Conservation (phyloP, 2,329 filamentous ascomycete genomes). For the Clonostachys solani region DNA sequence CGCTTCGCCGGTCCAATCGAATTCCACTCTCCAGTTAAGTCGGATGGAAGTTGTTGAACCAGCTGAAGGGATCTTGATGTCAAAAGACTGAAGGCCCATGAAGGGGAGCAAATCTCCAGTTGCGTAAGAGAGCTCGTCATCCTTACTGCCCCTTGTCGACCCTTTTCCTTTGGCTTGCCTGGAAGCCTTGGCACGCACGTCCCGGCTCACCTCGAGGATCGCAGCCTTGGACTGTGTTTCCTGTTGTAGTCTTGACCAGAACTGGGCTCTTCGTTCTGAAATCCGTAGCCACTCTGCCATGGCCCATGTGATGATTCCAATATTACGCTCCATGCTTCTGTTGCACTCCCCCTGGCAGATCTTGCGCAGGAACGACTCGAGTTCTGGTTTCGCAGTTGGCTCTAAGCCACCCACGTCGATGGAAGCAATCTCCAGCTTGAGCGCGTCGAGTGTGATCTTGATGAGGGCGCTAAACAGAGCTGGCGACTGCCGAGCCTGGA, state of each 20-base stretch:
- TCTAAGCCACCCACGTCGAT: constrained; percentile 53
- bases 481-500: constrained; percentile 30
- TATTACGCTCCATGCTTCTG: constrained; percentile 48
- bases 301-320: constrained; percentile 60
- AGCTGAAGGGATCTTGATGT: constrained; percentile 28
- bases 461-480: constrained; percentile 55
- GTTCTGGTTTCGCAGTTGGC: constrained; percentile 51
- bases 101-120: constrained; percentile 44
- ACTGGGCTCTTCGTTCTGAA: constrained; percentile 53
- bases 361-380: constrained; percentile 46
- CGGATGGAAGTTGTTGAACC: constrained; percentile 35
- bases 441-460: constrained; percentile 54
- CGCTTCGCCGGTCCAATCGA: constrained; percentile 72
- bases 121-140: constrained; percentile 9
- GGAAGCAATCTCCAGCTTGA: constrained; percentile 41
- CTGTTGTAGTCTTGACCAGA: constrained; percentile 53
- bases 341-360: constrained; percentile 29
- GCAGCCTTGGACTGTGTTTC: constrained; percentile 33
- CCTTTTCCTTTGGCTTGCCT: constrained; percentile 8
- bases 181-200: constrained; percentile 14
- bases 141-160: constrained; percentile 8
- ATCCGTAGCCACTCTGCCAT: constrained; percentile 65
- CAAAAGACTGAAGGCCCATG: constrained; percentile 46
- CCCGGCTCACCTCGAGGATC: constrained; percentile 10
- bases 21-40: constrained; percentile 58